Evolutionary conservation across 805 yeast genomes (phyloP), one percentile per base, ranked within the genome.

Genomic region (Metschnikowia corniflorae): DNA sequence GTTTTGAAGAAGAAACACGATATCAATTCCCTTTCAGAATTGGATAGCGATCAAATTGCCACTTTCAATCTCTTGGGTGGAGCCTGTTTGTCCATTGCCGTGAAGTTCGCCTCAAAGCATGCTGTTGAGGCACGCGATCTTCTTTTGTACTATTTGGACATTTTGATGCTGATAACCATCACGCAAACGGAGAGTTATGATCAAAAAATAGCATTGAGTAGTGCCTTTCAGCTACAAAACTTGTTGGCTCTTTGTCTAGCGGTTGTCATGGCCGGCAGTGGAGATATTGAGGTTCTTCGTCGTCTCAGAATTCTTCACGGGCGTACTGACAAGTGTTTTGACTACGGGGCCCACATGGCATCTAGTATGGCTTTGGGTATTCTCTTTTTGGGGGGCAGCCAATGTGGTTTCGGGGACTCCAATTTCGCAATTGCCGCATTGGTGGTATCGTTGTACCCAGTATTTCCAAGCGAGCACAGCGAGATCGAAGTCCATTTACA

Each of bases 321-420:
- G 15, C 68, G 72, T 9, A 71, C 75, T 0, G 66, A 65, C 19
- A 63, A 58, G 24, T 70, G 51, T 26, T 60, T 67, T 29, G 67
- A 69, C 7, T 87, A 75, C 56, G 93, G 95, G 0, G 76, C 78
- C 41, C 85, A 76, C 51, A 77, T 84, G 78, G 85, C 89, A 0
- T 68, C 80, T 2, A 86, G 85, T 50, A 73, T 86, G 67, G 85
- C 95, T 0, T 60, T 93, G 25, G 99, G 99, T 2, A 78, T 91
- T 49, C 64, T 91, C 36, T 89, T 91, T 54, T 58, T 93, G 24
- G 96, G 96, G 0, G 93, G 96, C 2, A 96, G 97, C 0, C 96
- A 87, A 55, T 87, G 78, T 57, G 88, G 95, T 0, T 74, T 93
- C 40, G 70, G 77, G 25, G 72, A 70, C 13, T 75, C 83, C 3